Percentiles rank a stretch among this genome's conserved stretches.
Evolutionary conservation across 176 grass and related monocot species (phyloP).

Genomic region (Hordeum marinum): DNA sequence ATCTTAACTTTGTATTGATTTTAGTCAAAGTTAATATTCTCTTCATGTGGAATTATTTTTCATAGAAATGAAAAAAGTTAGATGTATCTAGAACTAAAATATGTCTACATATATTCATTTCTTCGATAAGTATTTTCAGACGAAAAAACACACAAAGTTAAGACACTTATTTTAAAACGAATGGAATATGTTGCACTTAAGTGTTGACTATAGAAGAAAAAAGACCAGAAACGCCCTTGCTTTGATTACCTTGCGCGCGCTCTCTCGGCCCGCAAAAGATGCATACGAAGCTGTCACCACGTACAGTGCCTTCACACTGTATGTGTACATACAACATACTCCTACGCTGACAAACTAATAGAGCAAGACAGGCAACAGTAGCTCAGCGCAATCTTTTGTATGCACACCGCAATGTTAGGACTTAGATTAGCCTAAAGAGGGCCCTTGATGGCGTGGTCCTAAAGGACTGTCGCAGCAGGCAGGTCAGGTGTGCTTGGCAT

Average conservation of each 20-base stretch:
- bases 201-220: too few species aligned
- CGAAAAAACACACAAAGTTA: too few species aligned
- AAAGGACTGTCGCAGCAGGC: slow-evolving; percentile 12
- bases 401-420: not conserved
- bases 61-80: too few species aligned
- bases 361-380: slow-evolving; percentile 12
- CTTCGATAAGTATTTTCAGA: too few species aligned
- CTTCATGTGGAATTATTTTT: too few species aligned
- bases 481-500: slow-evolving; percentile 22
- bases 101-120: too few species aligned
- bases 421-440: not conserved
- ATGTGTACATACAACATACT: not conserved
- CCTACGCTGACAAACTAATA: not conserved
- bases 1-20: too few species aligned
- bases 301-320: not conserved
- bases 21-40: too few species aligned
- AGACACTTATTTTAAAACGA: too few species aligned
- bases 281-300: not conserved
- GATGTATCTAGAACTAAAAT: too few species aligned
- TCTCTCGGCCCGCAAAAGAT: not conserved
- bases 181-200: too few species aligned
- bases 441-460: slow-evolving; percentile 17
- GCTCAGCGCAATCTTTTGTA: slow-evolving; percentile 14
- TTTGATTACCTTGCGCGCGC: not conserved
- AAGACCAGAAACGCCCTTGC: not conserved